Evolutionary conservation across 257 asterid genomes (phyloP).

Genomic region (Hygrophila difformis): DNA sequence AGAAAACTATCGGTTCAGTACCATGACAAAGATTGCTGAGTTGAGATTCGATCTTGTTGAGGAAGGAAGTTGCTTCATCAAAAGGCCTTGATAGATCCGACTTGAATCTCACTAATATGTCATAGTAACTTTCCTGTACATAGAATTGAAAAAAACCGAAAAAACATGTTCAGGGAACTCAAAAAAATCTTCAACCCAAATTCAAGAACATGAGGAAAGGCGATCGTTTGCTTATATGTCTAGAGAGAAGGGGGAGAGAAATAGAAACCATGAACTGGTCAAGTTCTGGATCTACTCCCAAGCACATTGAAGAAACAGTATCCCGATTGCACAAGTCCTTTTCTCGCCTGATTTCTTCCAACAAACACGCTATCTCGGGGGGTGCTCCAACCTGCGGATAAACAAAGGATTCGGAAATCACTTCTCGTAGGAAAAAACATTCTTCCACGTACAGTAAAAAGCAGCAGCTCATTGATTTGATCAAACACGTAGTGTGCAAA

Average conservation of each 20-base stretch:
- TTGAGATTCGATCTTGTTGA: conserved; percentile 55
- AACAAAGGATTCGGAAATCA: background rate
- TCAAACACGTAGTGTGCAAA: no score
- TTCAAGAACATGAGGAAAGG: no score
- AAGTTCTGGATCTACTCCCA: conserved; percentile 47
- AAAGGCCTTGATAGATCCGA: conserved; percentile 73
- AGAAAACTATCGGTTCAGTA: conserved; percentile 1
- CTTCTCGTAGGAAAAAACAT: background rate
- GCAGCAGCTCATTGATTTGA: no score
- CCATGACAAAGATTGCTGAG: conserved; percentile 63
- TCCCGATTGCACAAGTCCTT: conserved; percentile 19
- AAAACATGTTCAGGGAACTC: background rate
- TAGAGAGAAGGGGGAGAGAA: conserved; percentile 11
- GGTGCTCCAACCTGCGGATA: conserved; percentile 59
- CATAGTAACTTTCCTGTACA: conserved; percentile 59
- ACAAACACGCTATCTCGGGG: conserved; percentile 33
- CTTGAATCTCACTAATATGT: conserved; percentile 59
- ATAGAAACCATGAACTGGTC: conserved; percentile 60
- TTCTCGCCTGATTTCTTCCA: conserved; percentile 44
- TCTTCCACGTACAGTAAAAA: no score
- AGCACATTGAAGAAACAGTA: conserved; percentile 18
- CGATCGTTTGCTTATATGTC: background rate
- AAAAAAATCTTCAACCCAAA: background rate
- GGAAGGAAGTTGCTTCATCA: conserved; percentile 76
- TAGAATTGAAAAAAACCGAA: background rate